phyloP scores from a whole-genome alignment of 2,329 filamentous ascomycete genomes.

The Didymosphaeria variabile region DNA sequence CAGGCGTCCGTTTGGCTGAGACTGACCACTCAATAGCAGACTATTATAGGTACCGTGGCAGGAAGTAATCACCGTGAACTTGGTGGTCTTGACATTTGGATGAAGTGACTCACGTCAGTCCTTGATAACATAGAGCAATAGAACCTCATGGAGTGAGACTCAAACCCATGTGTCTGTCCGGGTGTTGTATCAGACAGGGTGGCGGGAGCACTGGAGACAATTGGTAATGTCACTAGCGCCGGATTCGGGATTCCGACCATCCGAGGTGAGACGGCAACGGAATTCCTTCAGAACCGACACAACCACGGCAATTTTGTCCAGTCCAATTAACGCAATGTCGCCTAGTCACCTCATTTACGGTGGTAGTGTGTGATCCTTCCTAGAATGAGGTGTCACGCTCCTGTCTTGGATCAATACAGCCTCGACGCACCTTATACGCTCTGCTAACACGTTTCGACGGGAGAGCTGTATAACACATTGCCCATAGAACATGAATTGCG shows the following conservation, averaged over 20 bases:
- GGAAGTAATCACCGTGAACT: not conserved
- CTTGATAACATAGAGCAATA: not conserved
- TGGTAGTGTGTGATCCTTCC: no score
- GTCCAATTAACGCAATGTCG: not conserved
- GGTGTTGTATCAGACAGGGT: not conserved
- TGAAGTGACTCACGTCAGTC: not conserved
- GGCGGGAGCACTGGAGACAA: not conserved
- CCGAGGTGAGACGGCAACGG: constrained; percentile 1
- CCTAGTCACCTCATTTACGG: no score
- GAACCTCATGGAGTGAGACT: not conserved
- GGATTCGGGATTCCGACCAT: constrained; percentile 9
- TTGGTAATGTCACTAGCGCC: not conserved
- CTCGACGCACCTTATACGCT: no score
- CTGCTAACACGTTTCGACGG: no score
- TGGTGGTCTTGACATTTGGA: not conserved
- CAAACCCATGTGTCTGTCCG: not conserved
- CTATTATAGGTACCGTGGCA: not conserved
- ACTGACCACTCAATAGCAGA: not conserved
- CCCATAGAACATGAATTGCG: no score
- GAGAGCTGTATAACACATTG: no score
- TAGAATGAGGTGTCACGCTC: no score
- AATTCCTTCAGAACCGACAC: not conserved
- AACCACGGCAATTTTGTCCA: not conserved
- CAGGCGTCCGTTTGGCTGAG: not conserved
- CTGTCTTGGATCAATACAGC: no score